phyloP scores from a whole-genome alignment of 73 alveolate species.

The Paramecium biaurelia region DNA sequence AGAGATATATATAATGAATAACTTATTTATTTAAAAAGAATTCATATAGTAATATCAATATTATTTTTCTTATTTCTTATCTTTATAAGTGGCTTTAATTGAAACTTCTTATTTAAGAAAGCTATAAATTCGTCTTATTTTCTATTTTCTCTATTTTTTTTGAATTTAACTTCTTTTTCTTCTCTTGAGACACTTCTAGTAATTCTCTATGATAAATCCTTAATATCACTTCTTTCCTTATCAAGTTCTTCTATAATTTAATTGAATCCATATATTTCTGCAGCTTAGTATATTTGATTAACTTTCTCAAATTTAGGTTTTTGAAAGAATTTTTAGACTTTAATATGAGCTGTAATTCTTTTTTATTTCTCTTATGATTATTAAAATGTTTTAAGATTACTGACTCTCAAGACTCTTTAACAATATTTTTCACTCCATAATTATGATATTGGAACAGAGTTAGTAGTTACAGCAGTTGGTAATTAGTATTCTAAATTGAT shows the following conservation, averaged over 20 bases:
- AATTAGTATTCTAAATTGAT: background rate
- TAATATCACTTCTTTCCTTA: background rate
- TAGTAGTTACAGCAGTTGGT: background rate
- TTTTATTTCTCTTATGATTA: background rate
- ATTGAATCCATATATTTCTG: background rate
- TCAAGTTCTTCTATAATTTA: background rate
- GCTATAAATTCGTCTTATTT: background rate
- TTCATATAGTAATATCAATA: background rate
- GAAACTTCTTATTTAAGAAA: background rate
- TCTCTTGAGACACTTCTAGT: background rate
- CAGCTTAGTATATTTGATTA: background rate
- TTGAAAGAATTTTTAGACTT: background rate
- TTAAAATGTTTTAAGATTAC: background rate
- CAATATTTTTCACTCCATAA: constrained; percentile 29
- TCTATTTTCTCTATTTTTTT: background rate
- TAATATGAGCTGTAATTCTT: background rate
- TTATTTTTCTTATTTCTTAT: background rate
- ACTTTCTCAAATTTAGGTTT: constrained; percentile 11
- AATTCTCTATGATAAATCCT: background rate
- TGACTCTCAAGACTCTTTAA: background rate
- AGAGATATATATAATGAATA: background rate
- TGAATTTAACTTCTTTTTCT: background rate
- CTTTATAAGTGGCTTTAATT: background rate
- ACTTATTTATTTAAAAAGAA: background rate
- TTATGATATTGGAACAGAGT: background rate